Conservation (phyloP, 1,284 basidiomycete genomes). For the Microbotryum violaceum region DNA sequence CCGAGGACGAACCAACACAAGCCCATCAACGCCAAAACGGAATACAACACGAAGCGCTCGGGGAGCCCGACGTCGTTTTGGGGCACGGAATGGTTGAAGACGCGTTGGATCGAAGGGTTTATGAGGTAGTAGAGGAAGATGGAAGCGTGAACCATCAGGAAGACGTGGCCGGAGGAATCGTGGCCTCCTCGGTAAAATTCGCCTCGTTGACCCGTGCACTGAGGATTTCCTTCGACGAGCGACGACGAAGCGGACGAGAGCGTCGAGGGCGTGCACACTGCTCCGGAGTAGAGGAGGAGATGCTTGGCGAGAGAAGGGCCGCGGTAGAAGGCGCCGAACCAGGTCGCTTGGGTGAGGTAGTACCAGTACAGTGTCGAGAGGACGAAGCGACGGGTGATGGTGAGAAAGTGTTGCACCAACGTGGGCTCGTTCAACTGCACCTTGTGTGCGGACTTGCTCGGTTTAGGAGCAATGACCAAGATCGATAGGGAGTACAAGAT, state of each 20-base stretch:
- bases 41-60: constrained; percentile 43
- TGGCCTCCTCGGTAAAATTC: constrained; percentile 59
- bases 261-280: constrained; percentile 55
- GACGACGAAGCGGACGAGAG: constrained; percentile 14
- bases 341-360: constrained; percentile 46
- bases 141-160: constrained; percentile 75
- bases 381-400: constrained; percentile 52
- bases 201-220: constrained; percentile 19
- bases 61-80: no score
- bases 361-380: constrained; percentile 63
- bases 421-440: not conserved
- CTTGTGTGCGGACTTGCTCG: not conserved
- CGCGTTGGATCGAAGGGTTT: constrained; percentile 3
- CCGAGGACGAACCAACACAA: constrained; percentile 68
- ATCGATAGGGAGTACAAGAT: constrained; percentile 52
- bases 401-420: constrained; percentile 5
- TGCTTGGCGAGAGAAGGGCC: constrained; percentile 75
- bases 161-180: constrained; percentile 90
- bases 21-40: constrained; percentile 50
- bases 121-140: constrained; percentile 49
- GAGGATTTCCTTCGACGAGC: not conserved
- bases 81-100: no score
- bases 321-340: constrained; percentile 62
- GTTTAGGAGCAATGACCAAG: constrained; percentile 35
- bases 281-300: constrained; percentile 66